Evolutionary conservation across 768 basidiomycete genomes (phyloP).

Genomic region (Boletus huronensis): DNA sequence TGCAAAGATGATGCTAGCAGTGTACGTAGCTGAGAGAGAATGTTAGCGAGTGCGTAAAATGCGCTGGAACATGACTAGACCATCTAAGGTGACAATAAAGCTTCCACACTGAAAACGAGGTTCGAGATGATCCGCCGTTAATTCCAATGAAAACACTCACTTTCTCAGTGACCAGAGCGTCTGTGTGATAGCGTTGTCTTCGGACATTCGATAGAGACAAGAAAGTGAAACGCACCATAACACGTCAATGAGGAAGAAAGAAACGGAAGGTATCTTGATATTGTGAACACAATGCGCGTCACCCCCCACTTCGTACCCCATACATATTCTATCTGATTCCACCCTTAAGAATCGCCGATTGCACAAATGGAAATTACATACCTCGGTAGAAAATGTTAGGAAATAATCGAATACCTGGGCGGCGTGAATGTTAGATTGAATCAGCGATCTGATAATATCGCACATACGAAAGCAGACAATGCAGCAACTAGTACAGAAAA

Average conservation of each 20-base stretch:
- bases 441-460: not conserved
- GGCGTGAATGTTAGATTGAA: not conserved
- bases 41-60: not conserved
- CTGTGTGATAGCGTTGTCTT: not conserved
- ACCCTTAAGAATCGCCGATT: not conserved
- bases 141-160: constrained; percentile 1
- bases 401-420: not conserved
- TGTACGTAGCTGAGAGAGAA: constrained; percentile 9
- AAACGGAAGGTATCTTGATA: not conserved
- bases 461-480: not conserved
- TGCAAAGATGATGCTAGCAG: constrained; percentile 5
- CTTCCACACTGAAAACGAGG: constrained; percentile 13
- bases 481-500: not conserved
- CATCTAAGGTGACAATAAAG: constrained; percentile 13
- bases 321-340: not conserved
- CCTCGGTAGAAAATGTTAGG: not conserved
- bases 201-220: not conserved
- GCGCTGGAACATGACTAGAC: not conserved
- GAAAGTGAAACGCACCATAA: not conserved
- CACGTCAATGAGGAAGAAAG: not conserved
- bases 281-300: not conserved
- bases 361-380: not conserved
- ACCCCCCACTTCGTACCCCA: not conserved
- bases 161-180: not conserved
- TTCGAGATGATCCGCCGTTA: not conserved